phyloP scores from a whole-genome alignment of 2,329 filamentous ascomycete genomes.

The Hymenoscyphus albidus region DNA sequence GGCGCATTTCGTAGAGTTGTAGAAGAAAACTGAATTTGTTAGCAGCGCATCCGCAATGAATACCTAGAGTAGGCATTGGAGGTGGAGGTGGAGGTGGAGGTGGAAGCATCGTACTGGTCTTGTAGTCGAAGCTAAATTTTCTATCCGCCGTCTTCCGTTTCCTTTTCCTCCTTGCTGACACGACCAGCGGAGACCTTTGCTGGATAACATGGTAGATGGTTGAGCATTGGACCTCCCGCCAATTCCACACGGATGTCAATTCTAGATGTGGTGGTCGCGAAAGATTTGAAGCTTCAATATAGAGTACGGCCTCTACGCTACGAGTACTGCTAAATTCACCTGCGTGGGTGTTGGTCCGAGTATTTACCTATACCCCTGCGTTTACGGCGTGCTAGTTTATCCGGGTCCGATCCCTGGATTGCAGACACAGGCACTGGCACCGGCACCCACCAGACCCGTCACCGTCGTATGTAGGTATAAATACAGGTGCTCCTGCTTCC shows the following conservation, averaged over 20 bases:
- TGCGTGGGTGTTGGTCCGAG: too few relatives aligned
- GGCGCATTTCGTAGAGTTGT: constrained; percentile 27
- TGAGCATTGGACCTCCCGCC: constrained; percentile 5
- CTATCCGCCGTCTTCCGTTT: constrained; percentile 35
- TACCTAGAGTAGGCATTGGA: background rate
- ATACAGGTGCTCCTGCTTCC: too few relatives aligned
- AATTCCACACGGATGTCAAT: too few relatives aligned
- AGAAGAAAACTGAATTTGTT: constrained; percentile 33
- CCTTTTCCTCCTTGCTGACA: constrained; percentile 41
- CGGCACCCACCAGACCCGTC: too few relatives aligned
- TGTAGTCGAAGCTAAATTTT: constrained; percentile 34
- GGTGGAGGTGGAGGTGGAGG: background rate
- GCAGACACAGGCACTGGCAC: too few relatives aligned
- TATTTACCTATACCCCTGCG: too few relatives aligned
- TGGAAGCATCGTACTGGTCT: constrained; percentile 26
- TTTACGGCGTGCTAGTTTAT: too few relatives aligned
- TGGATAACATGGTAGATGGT: constrained; percentile 48
- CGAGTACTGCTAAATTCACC: background rate
- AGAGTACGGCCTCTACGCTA: background rate
- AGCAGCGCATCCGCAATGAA: constrained; percentile 11
- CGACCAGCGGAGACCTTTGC: constrained; percentile 48
- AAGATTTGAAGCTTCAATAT: constrained; percentile 28
- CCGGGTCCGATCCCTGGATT: too few relatives aligned
- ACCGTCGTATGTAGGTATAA: too few relatives aligned
- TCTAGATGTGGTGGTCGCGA: constrained; percentile 19